These are phyloP conservation scores for Ophiognomonia clavigignenti-juglandacearum DNA, from an alignment of 2,329 filamentous ascomycete genomes.

Conservation along the genomic window DNA sequence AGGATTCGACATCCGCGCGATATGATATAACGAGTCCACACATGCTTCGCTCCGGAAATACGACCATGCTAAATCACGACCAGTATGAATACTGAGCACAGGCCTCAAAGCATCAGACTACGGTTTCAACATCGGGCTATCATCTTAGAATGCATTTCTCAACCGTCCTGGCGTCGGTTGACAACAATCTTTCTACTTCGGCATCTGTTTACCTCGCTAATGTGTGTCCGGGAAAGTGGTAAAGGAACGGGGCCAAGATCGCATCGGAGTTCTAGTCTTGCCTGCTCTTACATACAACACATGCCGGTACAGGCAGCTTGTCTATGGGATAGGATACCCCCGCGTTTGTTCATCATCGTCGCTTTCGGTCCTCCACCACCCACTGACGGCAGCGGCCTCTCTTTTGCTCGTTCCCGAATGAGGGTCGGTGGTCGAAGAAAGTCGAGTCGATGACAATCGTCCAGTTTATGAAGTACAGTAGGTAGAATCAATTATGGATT, in stretches of 20 bases:
- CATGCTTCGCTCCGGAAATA: constrained; percentile 4
- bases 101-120: background rate
- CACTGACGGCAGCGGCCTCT: too few relatives aligned
- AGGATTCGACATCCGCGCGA: background rate
- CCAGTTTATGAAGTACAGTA: background rate
- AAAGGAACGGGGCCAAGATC: too few relatives aligned
- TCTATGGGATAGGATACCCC: background rate
- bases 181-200: background rate
- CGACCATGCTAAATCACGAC: constrained; percentile 8
- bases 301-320: background rate
- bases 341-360: too few relatives aligned
- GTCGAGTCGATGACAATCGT: too few relatives aligned
- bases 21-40: constrained; percentile 8
- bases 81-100: too few relatives aligned
- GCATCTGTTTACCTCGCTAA: background rate
- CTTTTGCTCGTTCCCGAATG: background rate
- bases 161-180: constrained; percentile 8
- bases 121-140: background rate
- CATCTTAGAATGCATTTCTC: background rate
- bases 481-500: background rate
- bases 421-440: background rate
- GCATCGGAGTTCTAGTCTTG: background rate
- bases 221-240: too few relatives aligned
- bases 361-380: too few relatives aligned
- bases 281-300: background rate